Conservation (phyloP, 495 filamentous ascomycete genomes). For the Xylaria grammica region DNA sequence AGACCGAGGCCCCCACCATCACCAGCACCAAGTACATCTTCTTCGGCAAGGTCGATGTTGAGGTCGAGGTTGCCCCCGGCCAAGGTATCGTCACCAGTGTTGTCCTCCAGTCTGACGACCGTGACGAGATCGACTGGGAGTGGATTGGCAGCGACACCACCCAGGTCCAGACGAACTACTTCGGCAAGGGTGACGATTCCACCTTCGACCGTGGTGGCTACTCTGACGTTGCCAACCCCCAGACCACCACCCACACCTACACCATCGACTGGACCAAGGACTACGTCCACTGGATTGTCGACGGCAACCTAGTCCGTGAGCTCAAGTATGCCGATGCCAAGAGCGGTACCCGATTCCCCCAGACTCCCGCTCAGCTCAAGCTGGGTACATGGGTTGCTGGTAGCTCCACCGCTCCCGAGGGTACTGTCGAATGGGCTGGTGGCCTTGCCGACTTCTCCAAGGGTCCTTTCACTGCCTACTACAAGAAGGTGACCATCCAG, state of each 20-base stretch:
- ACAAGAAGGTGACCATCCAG: constrained; percentile 77
- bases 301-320: constrained; percentile 72
- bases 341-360: constrained; percentile 75
- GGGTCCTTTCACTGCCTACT: constrained; percentile 82
- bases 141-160: constrained; percentile 69
- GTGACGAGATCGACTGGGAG: constrained; percentile 97
- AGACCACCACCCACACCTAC: constrained; percentile 79
- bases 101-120: constrained; percentile 86
- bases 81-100: constrained; percentile 79
- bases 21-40: constrained; percentile 74
- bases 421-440: constrained; percentile 89
- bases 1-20: constrained; percentile 79
- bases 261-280: constrained; percentile 82
- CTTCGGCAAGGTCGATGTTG: constrained; percentile 75
- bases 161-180: constrained; percentile 89
- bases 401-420: constrained; percentile 66
- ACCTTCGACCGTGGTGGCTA: constrained; percentile 77
- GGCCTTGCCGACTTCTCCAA: constrained; percentile 75
- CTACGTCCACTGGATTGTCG: constrained; percentile 81
- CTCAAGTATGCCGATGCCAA: constrained; percentile 63
- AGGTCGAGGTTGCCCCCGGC: constrained; percentile 69
- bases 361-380: constrained; percentile 88
- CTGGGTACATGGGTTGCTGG: constrained; percentile 89
- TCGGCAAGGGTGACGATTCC: constrained; percentile 84
- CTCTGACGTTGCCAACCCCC: constrained; percentile 63